These are phyloP conservation scores for Rosellinia necatrix DNA, from an alignment of 2,329 filamentous ascomycete species.

Conservation along the genomic window DNA sequence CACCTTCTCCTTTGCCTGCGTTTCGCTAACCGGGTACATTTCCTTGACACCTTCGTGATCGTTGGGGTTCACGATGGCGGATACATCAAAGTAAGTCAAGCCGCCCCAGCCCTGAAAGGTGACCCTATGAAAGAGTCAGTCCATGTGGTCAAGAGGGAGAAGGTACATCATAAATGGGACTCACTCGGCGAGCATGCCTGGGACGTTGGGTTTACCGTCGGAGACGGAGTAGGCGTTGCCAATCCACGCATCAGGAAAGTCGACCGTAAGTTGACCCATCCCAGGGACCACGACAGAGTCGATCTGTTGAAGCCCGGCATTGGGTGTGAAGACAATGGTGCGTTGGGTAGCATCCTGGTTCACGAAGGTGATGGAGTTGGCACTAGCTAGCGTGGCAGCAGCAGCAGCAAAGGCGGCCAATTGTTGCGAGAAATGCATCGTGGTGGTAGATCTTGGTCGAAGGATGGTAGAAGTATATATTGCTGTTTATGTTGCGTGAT, in stretches of 20 bases:
- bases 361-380: constrained; percentile 61
- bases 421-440: constrained; percentile 55
- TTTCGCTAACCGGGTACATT: constrained; percentile 51
- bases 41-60: constrained; percentile 59
- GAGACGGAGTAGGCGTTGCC: constrained; percentile 58
- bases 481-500: constrained; percentile 16
- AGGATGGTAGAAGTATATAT: constrained; percentile 22
- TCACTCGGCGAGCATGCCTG: constrained; percentile 58
- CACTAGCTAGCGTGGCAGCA: constrained; percentile 33
- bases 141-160: background rate
- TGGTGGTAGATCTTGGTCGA: constrained; percentile 45
- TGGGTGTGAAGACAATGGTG: constrained; percentile 57
- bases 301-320: constrained; percentile 44
- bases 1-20: constrained; percentile 28
- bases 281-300: constrained; percentile 47
- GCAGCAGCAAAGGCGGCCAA: constrained; percentile 19
- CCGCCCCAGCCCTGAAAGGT: constrained; percentile 54
- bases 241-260: constrained; percentile 50
- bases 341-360: constrained; percentile 59
- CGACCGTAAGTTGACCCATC: constrained; percentile 46
- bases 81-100: constrained; percentile 62
- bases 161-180: constrained; percentile 3
- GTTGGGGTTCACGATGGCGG: constrained; percentile 58
- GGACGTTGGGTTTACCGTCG: constrained; percentile 47
- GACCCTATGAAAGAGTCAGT: constrained; percentile 31